Evolutionary conservation across 176 grass and related monocot species (phyloP), one percentile per base, ranked within the genome.

Genomic region (Eragrostis nindensis): DNA sequence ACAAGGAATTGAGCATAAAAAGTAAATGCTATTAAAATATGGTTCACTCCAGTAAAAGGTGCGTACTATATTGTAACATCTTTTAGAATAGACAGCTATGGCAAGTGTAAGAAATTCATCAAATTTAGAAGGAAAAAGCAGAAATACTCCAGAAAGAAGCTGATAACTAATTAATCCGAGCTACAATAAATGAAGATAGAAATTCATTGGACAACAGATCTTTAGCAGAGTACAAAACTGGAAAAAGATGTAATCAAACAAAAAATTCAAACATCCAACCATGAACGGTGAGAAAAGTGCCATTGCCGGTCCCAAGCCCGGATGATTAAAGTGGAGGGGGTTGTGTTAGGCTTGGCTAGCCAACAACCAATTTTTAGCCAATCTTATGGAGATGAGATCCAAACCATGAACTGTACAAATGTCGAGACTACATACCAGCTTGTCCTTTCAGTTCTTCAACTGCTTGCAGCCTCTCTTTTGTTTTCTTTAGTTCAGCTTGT

Each of bases 371-470:
- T n/a, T n/a, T n/a, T n/a, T n/a, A n/a, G n/a, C n/a, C n/a, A n/a
- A n/a, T n/a, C n/a, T n/a, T n/a, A n/a, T n/a, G n/a, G n/a, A n/a
- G n/a, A n/a, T n/a, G n/a, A n/a, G n/a, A 66, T 24, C 38, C 42
- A 60, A 75, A 89, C 41, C 16, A 85, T 60, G 38, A 75, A 76
- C 21, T 41, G 30, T 62, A 29, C 30, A 60, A 44, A 70, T 54
- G 43, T 44, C 60, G 22, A 88, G 66, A 82, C 53, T 62, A 53
- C 57, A 63, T 91, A 95, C 95, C 92, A 82, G 83, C 83, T 82
- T 98, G 95, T 64, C 95, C 95, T 71, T 94, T 95, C 79, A 98
- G 75, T 89, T 98, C 95, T 89, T 98, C 95, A 25, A 98, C 79
- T 80, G 92, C 95, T 55, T 94, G 90, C 61, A 98, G 73, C 42